Conservation (phyloP, 805 yeast species). For the Candida endomychidarum region DNA sequence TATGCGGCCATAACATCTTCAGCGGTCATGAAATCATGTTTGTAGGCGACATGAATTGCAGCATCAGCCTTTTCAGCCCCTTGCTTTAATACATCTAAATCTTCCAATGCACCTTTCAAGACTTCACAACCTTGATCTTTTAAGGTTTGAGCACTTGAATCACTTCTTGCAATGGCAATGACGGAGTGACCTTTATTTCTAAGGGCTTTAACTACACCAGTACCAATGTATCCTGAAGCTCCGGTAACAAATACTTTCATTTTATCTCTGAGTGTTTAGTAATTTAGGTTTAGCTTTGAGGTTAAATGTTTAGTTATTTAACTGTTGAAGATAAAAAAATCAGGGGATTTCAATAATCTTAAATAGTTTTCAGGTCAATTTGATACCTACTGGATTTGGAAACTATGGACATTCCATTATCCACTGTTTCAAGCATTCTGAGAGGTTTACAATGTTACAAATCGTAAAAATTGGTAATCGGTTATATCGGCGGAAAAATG, state of each 20-base stretch:
- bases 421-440: too few relatives aligned
- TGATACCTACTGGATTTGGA: too few relatives aligned
- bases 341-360: too few relatives aligned
- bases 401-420: too few relatives aligned
- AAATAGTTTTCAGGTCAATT: too few relatives aligned
- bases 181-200: conserved; percentile 24
- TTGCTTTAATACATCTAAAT: conserved; percentile 24
- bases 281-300: too few relatives aligned
- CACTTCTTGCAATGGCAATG: conserved; percentile 34
- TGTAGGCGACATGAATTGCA: conserved; percentile 35
- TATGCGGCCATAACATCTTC: conserved; percentile 24
- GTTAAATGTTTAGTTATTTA: too few relatives aligned
- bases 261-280: too few relatives aligned
- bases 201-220: conserved; percentile 19
- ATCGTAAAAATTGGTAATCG: too few relatives aligned
- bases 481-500: too few relatives aligned
- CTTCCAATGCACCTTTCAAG: conserved; percentile 28
- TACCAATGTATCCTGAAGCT: conserved; percentile 34
- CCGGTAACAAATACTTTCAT: conserved; percentile 38
- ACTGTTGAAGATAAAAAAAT: too few relatives aligned
- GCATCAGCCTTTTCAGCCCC: conserved; percentile 33
- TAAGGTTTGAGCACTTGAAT: conserved; percentile 20
- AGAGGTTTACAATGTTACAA: too few relatives aligned
- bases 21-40: conserved; percentile 25
- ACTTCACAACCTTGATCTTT: conserved; percentile 20